Percentiles rank a stretch among this genome's conserved stretches.
Evolutionary conservation across 2,329 filamentous ascomycete genomes (phyloP).

Genomic region (Sclerotinia subarctica): DNA sequence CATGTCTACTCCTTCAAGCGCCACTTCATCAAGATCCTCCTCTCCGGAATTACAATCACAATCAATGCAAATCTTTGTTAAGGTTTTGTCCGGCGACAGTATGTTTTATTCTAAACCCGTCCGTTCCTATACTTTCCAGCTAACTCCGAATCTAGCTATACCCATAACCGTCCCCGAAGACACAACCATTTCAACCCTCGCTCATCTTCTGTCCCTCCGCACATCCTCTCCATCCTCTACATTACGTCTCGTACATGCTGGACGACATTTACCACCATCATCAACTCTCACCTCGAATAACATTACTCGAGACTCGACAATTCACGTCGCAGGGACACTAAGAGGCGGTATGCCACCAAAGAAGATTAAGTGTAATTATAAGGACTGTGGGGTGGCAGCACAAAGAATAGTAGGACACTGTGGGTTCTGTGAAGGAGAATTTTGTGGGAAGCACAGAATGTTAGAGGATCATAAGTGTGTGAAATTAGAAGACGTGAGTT

Average conservation of each 20-base stretch:
- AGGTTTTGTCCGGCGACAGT: conserved; percentile 57
- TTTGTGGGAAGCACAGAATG: conserved; percentile 91
- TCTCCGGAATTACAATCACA: conserved; percentile 43
- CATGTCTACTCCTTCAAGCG: conserved; percentile 33
- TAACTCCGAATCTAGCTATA: conserved; percentile 46
- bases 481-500: conserved; percentile 79
- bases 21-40: conserved; percentile 33
- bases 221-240: conserved; percentile 50
- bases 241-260: conserved; percentile 56
- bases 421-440: conserved; percentile 89
- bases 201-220: conserved; percentile 54
- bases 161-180: conserved; percentile 52
- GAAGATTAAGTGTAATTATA: conserved; percentile 76
- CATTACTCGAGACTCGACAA: conserved; percentile 49
- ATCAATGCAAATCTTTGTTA: conserved; percentile 60
- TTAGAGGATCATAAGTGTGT: conserved; percentile 92
- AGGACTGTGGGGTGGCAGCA: conserved; percentile 81
- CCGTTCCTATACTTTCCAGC: conserved; percentile 15
- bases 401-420: conserved; percentile 96
- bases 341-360: conserved; percentile 62
- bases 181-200: conserved; percentile 54
- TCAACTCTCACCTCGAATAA: conserved; percentile 46
- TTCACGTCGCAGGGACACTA: conserved; percentile 55
- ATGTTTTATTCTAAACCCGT: conserved; percentile 36
- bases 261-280: conserved; percentile 49